Conservation (phyloP, 495 filamentous ascomycete genomes). For the Lasiosphaeris hirsuta region DNA sequence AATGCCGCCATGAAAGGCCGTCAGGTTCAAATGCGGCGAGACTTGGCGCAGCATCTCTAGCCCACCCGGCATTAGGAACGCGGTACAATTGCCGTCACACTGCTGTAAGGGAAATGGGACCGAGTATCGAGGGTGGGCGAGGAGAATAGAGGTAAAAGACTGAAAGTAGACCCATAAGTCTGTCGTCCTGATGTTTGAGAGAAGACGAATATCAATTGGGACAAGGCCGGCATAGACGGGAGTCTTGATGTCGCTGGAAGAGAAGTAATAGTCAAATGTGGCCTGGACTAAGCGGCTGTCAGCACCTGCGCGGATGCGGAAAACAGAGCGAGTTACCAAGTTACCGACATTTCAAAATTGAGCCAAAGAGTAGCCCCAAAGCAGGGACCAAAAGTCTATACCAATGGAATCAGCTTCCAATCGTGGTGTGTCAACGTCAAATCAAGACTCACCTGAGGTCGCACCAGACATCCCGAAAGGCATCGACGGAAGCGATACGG, state of each 20-base stretch:
- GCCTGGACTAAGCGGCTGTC: constrained; percentile 2
- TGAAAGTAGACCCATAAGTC: constrained; percentile 6
- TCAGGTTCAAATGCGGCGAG: constrained; percentile 12
- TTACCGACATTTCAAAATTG: constrained; percentile 8
- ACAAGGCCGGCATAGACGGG: constrained; percentile 10
- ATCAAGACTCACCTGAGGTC: neutral
- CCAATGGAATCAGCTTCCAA: neutral
- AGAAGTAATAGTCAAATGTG: constrained; percentile 15
- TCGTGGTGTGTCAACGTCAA: neutral
- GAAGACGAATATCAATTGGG: constrained; percentile 6
- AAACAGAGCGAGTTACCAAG: too few species aligned
- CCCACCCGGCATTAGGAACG: constrained; percentile 15
- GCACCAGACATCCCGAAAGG: constrained; percentile 4
- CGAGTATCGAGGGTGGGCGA: constrained; percentile 6
- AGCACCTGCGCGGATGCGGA: neutral
- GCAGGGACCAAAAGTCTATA: constrained; percentile 4
- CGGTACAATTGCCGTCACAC: neutral
- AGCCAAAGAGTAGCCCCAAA: constrained; percentile 9
- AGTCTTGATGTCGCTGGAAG: neutral
- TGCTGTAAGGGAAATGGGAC: neutral
- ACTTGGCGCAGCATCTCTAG: constrained; percentile 14
- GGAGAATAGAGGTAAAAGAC: constrained; percentile 3
- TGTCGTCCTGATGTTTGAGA: neutral
- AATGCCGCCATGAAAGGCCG: constrained; percentile 13
- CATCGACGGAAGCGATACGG: constrained; percentile 1